These are phyloP conservation scores for Phytophthora palmivora DNA, from an alignment of 352 stramenopile genomes.

Conservation along the genomic window DNA sequence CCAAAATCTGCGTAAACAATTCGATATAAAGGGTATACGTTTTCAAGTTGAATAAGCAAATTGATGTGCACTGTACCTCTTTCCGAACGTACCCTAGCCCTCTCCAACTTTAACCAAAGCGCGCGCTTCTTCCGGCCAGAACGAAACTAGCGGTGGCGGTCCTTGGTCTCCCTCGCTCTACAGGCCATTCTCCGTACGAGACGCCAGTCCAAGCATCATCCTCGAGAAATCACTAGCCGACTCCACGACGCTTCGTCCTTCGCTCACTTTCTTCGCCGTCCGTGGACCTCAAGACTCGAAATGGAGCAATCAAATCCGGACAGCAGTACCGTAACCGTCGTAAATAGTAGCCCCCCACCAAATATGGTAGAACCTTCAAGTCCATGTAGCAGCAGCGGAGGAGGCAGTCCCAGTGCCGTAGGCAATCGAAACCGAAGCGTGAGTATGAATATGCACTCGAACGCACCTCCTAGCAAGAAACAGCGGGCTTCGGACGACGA, in stretches of 20 bases:
- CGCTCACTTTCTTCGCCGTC: background rate
- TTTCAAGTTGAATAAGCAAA: too few relatives aligned
- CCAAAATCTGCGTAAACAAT: too few relatives aligned
- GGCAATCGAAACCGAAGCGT: conserved; percentile 67
- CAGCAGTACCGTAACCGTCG: conserved; percentile 33
- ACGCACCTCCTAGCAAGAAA: conserved; percentile 77
- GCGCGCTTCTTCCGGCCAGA: conserved; percentile 25
- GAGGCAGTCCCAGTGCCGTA: conserved; percentile 24
- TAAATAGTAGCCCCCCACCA: conserved; percentile 34
- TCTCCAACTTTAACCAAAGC: conserved; percentile 15
- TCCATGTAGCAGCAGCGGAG: conserved; percentile 19
- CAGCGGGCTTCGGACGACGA: conserved; percentile 83
- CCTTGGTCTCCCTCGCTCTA: conserved; percentile 1
- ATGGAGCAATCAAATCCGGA: conserved; percentile 38
- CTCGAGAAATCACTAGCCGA: background rate
- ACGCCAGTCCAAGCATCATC: background rate
- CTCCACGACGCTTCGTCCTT: background rate
- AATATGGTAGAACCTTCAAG: conserved; percentile 14
- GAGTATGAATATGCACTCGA: conserved; percentile 69
- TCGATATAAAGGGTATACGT: too few relatives aligned
- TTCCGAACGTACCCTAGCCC: conserved; percentile 12
- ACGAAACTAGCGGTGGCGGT: conserved; percentile 28
- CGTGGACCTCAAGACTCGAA: background rate
- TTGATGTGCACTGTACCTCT: background rate
- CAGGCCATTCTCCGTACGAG: background rate